Base-by-base conservation (phyloP, 441 rosid genomes). In the Adansonia madagascariensis region DNA sequence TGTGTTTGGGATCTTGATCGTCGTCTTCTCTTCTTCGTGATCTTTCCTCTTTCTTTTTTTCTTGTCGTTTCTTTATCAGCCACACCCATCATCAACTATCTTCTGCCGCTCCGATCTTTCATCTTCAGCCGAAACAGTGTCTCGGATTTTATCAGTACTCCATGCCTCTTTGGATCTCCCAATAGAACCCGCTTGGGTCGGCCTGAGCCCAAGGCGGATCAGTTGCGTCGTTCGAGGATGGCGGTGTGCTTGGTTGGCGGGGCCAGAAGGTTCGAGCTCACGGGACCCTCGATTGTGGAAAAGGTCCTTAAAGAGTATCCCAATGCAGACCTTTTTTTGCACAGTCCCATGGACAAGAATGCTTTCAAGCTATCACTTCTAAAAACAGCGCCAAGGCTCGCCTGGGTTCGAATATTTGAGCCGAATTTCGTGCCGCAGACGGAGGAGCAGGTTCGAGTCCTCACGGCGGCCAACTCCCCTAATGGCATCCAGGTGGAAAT, bases 221-320 rank as follows among this genome's bases (percentile, higher is more conserved):
- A 79, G 82, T 47, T 89, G 73, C 22, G 10, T 27, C 85, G 74
- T 65, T 84, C 97, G 70, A 90, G 85, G 67, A 89, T 92, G 0
- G 97, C 97, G 7, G 94, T 92, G 73, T 94, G 98, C 82, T 85
- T 94, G 82, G 98, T 92, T 0, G 97, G 98, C 46, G 97, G 97
- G 47, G 98, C 98, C 17, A 81, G 98, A 57, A 86, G 97, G 80
- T 94, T 94, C 75, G 98, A 94, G 84, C 78, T 94, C 44, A 91
- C 98, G 0, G 98, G 98, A 15, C 95, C 95, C 31, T 94, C 97
- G 49, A 91, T 94, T 2, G 79, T 91, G 14, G 87, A 89, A 79
- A 90, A 77, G 49, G 76, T 93, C 49, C 86, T 94, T 2, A 66
- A 43, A 18, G 84, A 82, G 59, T 91, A 94, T 79, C 91, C 95